Evolutionary conservation across 1,139 yeast species (phyloP).

Genomic region (Nakaseomyces kungkrabaensis): DNA sequence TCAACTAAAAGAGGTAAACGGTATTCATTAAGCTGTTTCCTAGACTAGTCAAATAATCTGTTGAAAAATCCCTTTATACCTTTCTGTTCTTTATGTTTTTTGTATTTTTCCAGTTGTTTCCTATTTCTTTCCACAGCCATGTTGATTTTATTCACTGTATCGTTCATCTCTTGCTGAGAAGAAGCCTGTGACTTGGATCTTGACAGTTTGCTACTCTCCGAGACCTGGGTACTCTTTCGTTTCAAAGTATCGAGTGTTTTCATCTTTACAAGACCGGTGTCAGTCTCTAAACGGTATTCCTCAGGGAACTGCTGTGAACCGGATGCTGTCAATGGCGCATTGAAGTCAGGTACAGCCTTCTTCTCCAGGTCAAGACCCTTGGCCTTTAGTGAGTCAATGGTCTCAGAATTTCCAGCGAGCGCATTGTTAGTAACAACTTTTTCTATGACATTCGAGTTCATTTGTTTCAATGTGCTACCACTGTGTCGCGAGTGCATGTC

Average conservation of each 20-base stretch:
- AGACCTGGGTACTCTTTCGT: conserved; percentile 5
- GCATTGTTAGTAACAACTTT: conserved; percentile 18
- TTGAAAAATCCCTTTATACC: conserved; percentile 22
- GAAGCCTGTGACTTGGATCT: background rate
- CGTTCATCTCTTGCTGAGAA: conserved; percentile 1
- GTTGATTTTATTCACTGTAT: conserved; percentile 14
- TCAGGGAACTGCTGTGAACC: conserved; percentile 49
- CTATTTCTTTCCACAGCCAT: conserved; percentile 27
- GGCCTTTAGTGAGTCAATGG: conserved; percentile 19
- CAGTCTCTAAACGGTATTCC: conserved; percentile 68
- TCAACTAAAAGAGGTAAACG: background rate
- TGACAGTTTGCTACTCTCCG: background rate
- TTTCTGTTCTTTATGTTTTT: conserved; percentile 16
- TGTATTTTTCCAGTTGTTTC: conserved; percentile 21
- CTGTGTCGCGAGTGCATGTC: conserved; percentile 14
- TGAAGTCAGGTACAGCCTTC: conserved; percentile 19
- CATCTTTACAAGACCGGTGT: conserved; percentile 54
- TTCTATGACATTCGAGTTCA: conserved; percentile 16
- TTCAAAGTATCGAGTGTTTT: conserved; percentile 16
- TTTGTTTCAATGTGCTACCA: conserved; percentile 11
- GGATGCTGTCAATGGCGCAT: conserved; percentile 16
- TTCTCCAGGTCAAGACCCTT: conserved; percentile 15
- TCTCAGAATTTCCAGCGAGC: conserved; percentile 18
- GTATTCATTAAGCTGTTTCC: background rate
- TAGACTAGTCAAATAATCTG: conserved; percentile 16